Conservation (phyloP, 306 rosid species). For the Carpinus fangiana region DNA sequence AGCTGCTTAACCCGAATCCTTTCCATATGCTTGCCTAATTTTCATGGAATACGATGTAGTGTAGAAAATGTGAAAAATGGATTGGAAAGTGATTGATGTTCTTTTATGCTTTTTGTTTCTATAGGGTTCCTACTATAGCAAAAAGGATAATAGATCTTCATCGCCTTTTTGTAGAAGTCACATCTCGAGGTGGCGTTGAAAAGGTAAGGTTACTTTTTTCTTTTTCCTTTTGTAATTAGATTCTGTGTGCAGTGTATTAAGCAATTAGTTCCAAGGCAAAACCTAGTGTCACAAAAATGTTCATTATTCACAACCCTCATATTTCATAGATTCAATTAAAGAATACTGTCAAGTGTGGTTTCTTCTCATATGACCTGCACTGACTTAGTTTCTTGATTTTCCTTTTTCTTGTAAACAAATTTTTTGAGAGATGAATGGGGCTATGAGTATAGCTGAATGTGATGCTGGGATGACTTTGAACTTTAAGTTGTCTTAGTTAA, state of each 20-base stretch:
- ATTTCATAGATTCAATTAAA: neutral
- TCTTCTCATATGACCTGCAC: constrained; percentile 3
- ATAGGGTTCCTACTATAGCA: constrained; percentile 73
- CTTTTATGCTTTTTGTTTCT: constrained; percentile 21
- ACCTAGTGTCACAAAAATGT: constrained; percentile 20
- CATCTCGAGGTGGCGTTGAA: constrained; percentile 77
- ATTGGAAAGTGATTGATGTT: constrained; percentile 9
- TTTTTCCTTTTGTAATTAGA: constrained; percentile 5
- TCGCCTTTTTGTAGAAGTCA: constrained; percentile 76
- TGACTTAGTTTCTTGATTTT: constrained; percentile 17
- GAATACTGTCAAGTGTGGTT: neutral
- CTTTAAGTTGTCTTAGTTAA: constrained; percentile 6
- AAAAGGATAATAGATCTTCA: constrained; percentile 74
- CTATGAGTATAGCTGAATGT: constrained; percentile 14
- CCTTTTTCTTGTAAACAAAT: neutral
- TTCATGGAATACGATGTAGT: constrained; percentile 16
- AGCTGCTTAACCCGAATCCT: constrained; percentile 8
- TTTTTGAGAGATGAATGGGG: neutral
- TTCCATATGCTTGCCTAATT: constrained; percentile 8
- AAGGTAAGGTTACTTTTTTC: constrained; percentile 46
- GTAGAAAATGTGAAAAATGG: constrained; percentile 17
- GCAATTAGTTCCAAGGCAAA: neutral
- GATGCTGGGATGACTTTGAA: constrained; percentile 4
- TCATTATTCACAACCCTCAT: neutral
- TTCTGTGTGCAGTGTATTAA: constrained; percentile 1